A percentile compares a stretch with the other conserved stretches of the same genome.
These are phyloP conservation scores for Phytophthora hybrid DNA, from an alignment of 352 stramenopile genomes.

Conservation along the genomic window DNA sequence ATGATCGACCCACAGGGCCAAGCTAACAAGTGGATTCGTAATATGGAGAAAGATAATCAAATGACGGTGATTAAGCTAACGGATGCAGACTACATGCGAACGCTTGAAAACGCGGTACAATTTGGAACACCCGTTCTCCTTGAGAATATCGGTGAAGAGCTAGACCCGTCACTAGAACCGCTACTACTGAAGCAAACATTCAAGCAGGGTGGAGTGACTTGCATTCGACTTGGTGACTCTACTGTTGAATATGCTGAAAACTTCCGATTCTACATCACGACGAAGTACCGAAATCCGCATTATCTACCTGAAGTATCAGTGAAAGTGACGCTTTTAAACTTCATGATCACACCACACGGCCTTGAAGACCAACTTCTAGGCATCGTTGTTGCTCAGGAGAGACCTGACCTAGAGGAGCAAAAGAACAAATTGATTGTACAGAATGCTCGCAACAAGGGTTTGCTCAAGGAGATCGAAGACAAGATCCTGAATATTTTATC, in stretches of 20 bases:
- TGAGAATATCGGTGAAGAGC: slow-evolving; percentile 93
- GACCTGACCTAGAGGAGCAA: slow-evolving; percentile 93
- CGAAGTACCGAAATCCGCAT: slow-evolving; percentile 94
- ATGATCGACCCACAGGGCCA: slow-evolving; percentile 97
- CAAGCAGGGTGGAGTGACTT: slow-evolving; percentile 93
- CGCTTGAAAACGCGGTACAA: slow-evolving; percentile 93
- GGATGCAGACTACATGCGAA: slow-evolving; percentile 93
- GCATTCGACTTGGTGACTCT: slow-evolving; percentile 93
- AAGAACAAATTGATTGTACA: slow-evolving; percentile 95
- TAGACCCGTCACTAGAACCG: slow-evolving; percentile 94
- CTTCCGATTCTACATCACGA: slow-evolving; percentile 96
- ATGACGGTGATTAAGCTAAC: slow-evolving; percentile 96
- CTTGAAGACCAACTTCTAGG: slow-evolving; percentile 94
- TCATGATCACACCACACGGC: slow-evolving; percentile 95
- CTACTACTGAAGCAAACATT: slow-evolving; percentile 95
- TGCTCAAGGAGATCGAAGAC: slow-evolving; percentile 95
- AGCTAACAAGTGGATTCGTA: slow-evolving; percentile 96
- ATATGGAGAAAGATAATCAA: slow-evolving; percentile 93
- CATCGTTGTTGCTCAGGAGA: slow-evolving; percentile 93
- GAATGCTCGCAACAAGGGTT: slow-evolving; percentile 90
- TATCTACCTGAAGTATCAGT: slow-evolving; percentile 95
- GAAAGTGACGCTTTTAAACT: slow-evolving; percentile 95
- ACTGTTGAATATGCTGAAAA: slow-evolving; percentile 93
- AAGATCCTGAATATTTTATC: slow-evolving; percentile 94
- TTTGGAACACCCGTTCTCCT: slow-evolving; percentile 93